Conservation (phyloP, 192 early-diverging fungal species). For the Diversispora epigaea region DNA sequence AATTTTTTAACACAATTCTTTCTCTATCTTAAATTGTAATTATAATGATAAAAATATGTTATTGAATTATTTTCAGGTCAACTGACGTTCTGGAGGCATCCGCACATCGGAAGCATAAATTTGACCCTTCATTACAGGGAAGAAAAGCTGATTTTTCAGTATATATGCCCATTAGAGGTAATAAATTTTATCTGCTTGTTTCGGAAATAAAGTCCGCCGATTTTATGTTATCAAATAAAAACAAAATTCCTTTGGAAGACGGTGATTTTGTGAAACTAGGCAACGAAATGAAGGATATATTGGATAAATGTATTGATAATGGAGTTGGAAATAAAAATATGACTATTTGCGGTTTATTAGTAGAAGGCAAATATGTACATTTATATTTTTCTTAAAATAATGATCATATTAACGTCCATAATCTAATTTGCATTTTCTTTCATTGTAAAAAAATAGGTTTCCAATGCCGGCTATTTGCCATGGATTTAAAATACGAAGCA, state of each 20-base stretch:
- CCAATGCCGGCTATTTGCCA: conserved; percentile 8
- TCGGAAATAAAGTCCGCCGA: background rate
- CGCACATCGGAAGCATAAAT: conserved; percentile 24
- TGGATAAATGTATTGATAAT: conserved; percentile 24
- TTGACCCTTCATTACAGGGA: conserved; percentile 25
- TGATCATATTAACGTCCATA: background rate
- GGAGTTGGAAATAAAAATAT: conserved; percentile 3
- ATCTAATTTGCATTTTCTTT: conserved; percentile 1
- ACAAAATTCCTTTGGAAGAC: conserved; percentile 16
- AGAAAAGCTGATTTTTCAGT: conserved; percentile 19
- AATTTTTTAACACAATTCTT: background rate
- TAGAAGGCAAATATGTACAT: conserved; percentile 27
- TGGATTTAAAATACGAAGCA: conserved; percentile 22
- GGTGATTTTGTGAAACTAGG: conserved; percentile 31
- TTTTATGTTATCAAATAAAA: conserved; percentile 12
- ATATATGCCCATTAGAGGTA: conserved; percentile 10
- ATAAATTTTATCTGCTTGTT: background rate
- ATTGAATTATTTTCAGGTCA: conserved; percentile 13
- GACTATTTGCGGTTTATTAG: conserved; percentile 18
- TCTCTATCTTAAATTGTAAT: background rate
- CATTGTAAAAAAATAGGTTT: conserved; percentile 15
- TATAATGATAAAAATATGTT: background rate
- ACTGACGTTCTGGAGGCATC: conserved; percentile 12
- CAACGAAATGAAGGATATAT: conserved; percentile 23
- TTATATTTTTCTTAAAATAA: background rate